Evolutionary conservation across 73 alveolate species (phyloP).

Genomic region (Stentor roeselii): DNA sequence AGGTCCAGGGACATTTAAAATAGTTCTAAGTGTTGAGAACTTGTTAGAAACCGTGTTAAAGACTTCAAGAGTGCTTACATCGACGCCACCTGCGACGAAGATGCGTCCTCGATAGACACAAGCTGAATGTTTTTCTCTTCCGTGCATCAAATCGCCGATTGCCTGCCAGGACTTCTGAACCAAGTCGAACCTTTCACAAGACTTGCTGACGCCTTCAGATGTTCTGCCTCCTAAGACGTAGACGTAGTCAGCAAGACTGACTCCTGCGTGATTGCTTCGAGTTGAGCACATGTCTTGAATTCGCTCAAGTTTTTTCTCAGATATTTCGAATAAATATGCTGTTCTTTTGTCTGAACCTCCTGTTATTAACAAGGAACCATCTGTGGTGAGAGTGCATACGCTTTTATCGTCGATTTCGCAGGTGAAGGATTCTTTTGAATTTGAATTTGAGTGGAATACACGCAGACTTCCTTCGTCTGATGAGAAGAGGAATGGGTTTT

Average conservation of each 20-base stretch:
- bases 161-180: not conserved
- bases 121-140: conserved; percentile 3
- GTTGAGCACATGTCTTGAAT: not conserved
- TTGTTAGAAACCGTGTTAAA: conserved; percentile 3
- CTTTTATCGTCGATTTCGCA: not conserved
- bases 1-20: not conserved
- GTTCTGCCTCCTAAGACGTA: not conserved
- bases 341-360: not conserved
- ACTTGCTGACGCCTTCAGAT: not conserved
- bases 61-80: not conserved
- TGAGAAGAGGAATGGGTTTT: not conserved
- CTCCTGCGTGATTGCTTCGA: conserved; percentile 6
- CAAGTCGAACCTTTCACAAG: conserved; percentile 17
- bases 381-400: not conserved
- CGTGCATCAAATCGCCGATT: not conserved
- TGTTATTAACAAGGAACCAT: not conserved
- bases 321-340: not conserved
- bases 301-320: not conserved
- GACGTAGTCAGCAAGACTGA: not conserved
- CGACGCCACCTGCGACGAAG: conserved; percentile 8
- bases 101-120: conserved; percentile 20
- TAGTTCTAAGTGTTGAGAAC: not conserved
- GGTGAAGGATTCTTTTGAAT: not conserved
- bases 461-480: no score
- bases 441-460: not conserved